Base-by-base conservation (phyloP, 768 basidiomycete genomes). In the Tremella yokohamensis region DNA sequence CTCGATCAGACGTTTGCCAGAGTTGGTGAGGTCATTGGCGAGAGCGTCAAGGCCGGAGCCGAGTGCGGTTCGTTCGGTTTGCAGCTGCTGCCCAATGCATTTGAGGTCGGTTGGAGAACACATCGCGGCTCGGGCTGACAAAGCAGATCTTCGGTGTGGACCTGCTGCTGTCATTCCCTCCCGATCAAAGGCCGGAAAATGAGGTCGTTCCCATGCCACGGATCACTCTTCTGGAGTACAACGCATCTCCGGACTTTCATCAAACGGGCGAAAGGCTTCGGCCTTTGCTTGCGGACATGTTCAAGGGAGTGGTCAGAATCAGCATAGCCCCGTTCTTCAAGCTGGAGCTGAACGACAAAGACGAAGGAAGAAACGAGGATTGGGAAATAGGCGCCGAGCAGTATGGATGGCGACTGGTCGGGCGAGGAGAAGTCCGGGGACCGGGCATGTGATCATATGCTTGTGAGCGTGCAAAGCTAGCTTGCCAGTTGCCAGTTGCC, bases 231-330 rank as follows among this genome's bases (percentile, higher is more conserved):
- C 81, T 97, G 26, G 96, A 98, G 76, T 81, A 94, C 68, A 99
- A 99, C 72, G 85, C 94, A 6, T 92, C 93, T 63, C 94, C 96
- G 1, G 96, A 96, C 44, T 94, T 98, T 58, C 89, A 92, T 68
- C 82, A 94, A 54, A 93, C 93, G 0, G 96, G 93, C 0, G 82
- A 85, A 37, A 82, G 90, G 25, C 78, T 97, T 37, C 82, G 84
- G 16, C 87, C 87, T 83, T 84, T 92, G 45, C 78, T 96, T 53
- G 83, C 87, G 65, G 87, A 88, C 63, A 79, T 96, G 53, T 94
- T 96, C 78, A 78, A 78, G 34, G 81, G 84, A 0, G 87, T 89
- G 16, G 84, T 84, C 1, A 78, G 82, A 61, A 81, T 84, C 22
- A 87, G 85, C 64, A 81, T 94, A 1, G 80, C 79, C 51, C 89